Evolutionary conservation across 345 rosid genomes (phyloP).

Genomic region (Cardamine occulta): DNA sequence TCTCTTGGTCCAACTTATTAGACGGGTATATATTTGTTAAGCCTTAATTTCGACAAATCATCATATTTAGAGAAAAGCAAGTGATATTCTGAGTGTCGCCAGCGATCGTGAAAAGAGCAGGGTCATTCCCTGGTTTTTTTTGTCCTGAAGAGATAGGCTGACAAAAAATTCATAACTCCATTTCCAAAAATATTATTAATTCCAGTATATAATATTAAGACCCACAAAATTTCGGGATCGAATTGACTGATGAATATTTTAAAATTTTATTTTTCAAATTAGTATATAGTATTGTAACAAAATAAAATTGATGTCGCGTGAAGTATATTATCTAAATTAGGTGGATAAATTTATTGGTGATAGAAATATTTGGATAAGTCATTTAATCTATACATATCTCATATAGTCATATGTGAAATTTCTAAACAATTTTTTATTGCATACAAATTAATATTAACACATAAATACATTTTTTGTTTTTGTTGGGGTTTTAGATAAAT

Average conservation of each 20-base stretch:
- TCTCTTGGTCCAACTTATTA: constrained; percentile 1
- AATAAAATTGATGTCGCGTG: background rate
- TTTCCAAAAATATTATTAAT: background rate
- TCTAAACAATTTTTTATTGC: background rate
- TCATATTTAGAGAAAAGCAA: background rate
- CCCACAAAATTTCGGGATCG: background rate
- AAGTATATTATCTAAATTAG: background rate
- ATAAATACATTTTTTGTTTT: too few relatives aligned
- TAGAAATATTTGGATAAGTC: background rate
- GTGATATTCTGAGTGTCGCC: too few relatives aligned
- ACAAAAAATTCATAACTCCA: background rate
- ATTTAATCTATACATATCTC: background rate
- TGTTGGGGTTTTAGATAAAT: too few relatives aligned
- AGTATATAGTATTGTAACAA: background rate
- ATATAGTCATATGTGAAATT: background rate
- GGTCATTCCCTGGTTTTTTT: background rate
- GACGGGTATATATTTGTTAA: background rate
- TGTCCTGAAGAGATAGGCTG: background rate
- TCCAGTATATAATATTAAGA: background rate
- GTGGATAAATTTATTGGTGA: background rate
- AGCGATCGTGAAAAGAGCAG: too few relatives aligned
- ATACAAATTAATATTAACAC: background rate
- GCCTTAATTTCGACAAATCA: constrained; percentile 4
- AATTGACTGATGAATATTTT: background rate
- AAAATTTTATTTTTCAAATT: background rate